These are phyloP conservation scores for Phytopythium sindhum DNA, from an alignment of 352 stramenopile species.

Conservation along the genomic window DNA sequence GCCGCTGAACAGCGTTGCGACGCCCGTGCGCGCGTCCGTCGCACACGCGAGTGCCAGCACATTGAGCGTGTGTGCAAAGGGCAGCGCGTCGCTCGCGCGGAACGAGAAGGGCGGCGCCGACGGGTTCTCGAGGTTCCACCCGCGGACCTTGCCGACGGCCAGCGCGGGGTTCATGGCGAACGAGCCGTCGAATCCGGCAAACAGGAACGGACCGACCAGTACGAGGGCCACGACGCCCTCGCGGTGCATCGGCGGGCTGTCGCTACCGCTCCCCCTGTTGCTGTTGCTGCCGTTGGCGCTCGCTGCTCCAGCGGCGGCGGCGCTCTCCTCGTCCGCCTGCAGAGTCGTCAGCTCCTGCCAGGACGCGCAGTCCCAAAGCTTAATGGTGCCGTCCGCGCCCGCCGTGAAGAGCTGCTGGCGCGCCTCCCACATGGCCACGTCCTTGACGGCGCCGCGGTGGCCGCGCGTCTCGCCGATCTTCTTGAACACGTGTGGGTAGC, in stretches of 20 bases:
- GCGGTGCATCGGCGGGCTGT: slow-evolving; percentile 8
- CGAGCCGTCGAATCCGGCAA: slow-evolving; percentile 72
- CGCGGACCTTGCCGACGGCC: slow-evolving; percentile 68
- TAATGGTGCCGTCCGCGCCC: slow-evolving; percentile 62
- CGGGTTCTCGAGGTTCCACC: slow-evolving; percentile 81
- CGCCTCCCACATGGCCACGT: slow-evolving; percentile 71
- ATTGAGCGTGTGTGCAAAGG: slow-evolving; percentile 73
- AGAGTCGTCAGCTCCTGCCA: slow-evolving; percentile 82
- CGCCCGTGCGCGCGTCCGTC: slow-evolving; percentile 52
- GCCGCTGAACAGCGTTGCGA: slow-evolving; percentile 75
- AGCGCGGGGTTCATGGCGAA: slow-evolving; percentile 57
- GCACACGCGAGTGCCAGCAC: slow-evolving; percentile 69
- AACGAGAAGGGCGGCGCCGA: slow-evolving; percentile 65
- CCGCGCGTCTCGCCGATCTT: slow-evolving; percentile 79
- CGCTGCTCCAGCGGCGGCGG: slow-evolving; percentile 12
- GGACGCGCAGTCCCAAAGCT: slow-evolving; percentile 80
- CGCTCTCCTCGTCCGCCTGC: slow-evolving; percentile 33
- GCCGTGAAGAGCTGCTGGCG: slow-evolving; percentile 80
- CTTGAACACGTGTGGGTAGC: slow-evolving; percentile 80
- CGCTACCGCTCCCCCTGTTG: background rate
- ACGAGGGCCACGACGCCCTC: slow-evolving; percentile 72
- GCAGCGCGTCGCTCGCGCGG: slow-evolving; percentile 50
- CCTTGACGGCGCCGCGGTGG: slow-evolving; percentile 69
- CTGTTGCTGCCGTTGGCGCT: slow-evolving; percentile 12
- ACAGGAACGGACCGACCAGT: slow-evolving; percentile 72